A percentile compares a stretch with the other conserved stretches of the same genome.
These are phyloP conservation scores for Chrysopogon serrulatus DNA, from an alignment of 176 grass and related monocot species.

Conservation along the genomic window DNA sequence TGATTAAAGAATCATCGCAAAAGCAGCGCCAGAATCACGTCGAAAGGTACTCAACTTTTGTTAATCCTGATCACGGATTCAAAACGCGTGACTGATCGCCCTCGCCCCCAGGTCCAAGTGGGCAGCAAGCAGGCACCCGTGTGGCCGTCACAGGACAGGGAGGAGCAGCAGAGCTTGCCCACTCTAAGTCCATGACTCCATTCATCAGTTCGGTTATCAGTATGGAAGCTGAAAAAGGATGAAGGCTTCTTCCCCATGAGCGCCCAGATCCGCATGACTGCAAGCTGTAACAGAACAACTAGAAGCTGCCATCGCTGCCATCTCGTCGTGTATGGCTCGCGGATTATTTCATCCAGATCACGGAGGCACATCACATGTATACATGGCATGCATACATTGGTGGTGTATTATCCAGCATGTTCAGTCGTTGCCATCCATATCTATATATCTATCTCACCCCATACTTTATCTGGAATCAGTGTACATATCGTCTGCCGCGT, in stretches of 20 bases:
- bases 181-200: conserved; percentile 7
- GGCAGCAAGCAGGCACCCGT: neutral
- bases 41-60: neutral
- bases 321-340: neutral
- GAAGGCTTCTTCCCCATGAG: neutral
- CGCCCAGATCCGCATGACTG: neutral
- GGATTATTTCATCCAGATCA: conserved; percentile 23
- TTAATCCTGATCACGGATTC: conserved; percentile 15
- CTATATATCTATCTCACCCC: neutral
- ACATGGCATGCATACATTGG: neutral
- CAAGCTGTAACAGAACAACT: neutral
- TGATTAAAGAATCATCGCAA: neutral
- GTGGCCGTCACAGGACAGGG: neutral
- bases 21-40: conserved; percentile 1
- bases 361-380: conserved; percentile 5
- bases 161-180: neutral
- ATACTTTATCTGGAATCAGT: neutral
- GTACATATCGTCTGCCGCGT: neutral
- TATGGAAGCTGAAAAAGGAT: neutral
- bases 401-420: neutral
- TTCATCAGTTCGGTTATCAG: neutral
- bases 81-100: neutral
- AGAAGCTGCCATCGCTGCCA: neutral
- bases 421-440: neutral
- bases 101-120: neutral